Evolutionary conservation across 352 stramenopile species (phyloP).

Genomic region (Phytophthora hybrid): DNA sequence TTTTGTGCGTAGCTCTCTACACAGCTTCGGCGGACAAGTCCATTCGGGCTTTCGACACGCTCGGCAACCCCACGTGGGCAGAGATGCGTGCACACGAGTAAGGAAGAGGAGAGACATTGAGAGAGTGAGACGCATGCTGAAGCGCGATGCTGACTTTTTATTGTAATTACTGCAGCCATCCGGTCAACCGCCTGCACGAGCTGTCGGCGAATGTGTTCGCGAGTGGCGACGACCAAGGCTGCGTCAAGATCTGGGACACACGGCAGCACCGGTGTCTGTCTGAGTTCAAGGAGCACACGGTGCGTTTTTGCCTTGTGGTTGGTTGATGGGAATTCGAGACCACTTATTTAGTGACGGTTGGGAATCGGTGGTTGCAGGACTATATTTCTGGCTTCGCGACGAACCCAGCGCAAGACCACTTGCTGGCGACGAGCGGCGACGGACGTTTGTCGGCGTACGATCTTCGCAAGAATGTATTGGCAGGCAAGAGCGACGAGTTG

Average conservation of each 20-base stretch:
- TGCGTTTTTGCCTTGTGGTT: conserved; percentile 27
- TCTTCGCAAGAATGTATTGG: conserved; percentile 84
- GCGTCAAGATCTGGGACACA: conserved; percentile 90
- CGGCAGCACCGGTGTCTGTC: conserved; percentile 85
- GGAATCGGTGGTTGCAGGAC: conserved; percentile 63
- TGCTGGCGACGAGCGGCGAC: conserved; percentile 93
- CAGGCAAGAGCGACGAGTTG: conserved; percentile 86
- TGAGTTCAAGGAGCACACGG: conserved; percentile 93
- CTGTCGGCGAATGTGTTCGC: conserved; percentile 77
- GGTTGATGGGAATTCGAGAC: background rate
- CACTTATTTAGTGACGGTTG: background rate
- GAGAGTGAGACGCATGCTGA: background rate
- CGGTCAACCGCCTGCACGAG: conserved; percentile 80
- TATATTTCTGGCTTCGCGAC: conserved; percentile 95
- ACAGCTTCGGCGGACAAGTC: conserved; percentile 82
- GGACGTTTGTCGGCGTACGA: conserved; percentile 93
- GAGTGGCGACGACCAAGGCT: conserved; percentile 84
- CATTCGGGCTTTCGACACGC: conserved; percentile 84
- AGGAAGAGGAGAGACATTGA: conserved; percentile 4
- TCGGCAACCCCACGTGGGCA: conserved; percentile 80
- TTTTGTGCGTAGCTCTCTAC: conserved; percentile 63
- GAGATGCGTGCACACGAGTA: conserved; percentile 86
- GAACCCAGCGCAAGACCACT: conserved; percentile 80
- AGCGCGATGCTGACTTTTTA: conserved; percentile 18
- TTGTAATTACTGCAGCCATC: conserved; percentile 39